A percentile compares a stretch with the other conserved stretches of the same genome.
phyloP scores from a whole-genome alignment of 768 basidiomycete genomes.

The Mycena galericulata region DNA sequence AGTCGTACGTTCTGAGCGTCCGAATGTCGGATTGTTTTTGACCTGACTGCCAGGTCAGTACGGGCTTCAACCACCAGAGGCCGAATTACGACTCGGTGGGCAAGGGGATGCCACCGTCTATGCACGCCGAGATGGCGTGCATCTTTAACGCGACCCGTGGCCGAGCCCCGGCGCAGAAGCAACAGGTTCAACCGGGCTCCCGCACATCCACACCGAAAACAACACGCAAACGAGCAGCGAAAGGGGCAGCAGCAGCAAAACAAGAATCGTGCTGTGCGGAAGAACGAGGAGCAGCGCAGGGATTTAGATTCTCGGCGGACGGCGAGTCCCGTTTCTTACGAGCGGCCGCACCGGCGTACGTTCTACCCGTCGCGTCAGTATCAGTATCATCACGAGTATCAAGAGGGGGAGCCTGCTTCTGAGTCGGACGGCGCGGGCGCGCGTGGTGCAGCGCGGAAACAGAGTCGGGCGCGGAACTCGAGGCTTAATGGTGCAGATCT shows the following conservation, averaged over 20 bases:
- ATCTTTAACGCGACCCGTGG: conserved; percentile 64
- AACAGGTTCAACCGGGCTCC: conserved; percentile 59
- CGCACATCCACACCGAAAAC: conserved; percentile 22
- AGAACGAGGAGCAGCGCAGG: conserved; percentile 15
- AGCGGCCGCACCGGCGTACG: conserved; percentile 15
- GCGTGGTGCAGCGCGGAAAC: neutral
- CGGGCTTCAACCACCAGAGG: conserved; percentile 66
- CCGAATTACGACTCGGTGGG: conserved; percentile 62
- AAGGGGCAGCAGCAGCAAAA: conserved; percentile 27
- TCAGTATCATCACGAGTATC: conserved; percentile 19
- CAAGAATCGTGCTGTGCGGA: conserved; percentile 24
- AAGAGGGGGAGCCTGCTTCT: conserved; percentile 16
- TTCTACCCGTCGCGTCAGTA: conserved; percentile 18
- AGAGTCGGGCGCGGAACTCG: conserved; percentile 37
- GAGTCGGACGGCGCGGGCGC: conserved; percentile 8
- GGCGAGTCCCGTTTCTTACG: conserved; percentile 22
- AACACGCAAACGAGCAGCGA: conserved; percentile 32
- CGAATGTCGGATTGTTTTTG: neutral
- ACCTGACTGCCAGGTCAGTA: conserved; percentile 50
- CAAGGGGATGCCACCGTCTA: conserved; percentile 53
- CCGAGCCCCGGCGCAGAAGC: conserved; percentile 64
- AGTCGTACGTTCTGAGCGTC: conserved; percentile 11
- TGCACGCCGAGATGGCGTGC: conserved; percentile 74
- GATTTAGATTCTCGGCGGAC: conserved; percentile 25
- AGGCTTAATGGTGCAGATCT: conserved; percentile 65